These are phyloP conservation scores for Penicillium silybi DNA, from an alignment of 495 filamentous ascomycete genomes.

Conservation along the genomic window DNA sequence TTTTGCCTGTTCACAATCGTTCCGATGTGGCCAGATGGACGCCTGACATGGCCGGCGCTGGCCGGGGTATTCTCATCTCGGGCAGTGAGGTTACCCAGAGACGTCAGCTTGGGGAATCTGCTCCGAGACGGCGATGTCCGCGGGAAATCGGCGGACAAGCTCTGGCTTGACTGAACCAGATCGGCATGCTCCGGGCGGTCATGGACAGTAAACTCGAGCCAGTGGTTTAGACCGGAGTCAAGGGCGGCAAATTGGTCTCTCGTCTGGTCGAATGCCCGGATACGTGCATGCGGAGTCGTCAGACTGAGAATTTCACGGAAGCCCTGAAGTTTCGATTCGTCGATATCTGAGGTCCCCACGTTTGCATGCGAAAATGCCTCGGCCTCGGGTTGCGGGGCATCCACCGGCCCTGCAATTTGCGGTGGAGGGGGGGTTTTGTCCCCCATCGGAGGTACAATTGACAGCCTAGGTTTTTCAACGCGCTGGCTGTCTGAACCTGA, in stretches of 20 bases:
- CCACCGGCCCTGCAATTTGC: constrained; percentile 13
- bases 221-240: constrained; percentile 70
- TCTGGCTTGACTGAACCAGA: constrained; percentile 35
- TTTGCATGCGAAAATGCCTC: neutral
- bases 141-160: constrained; percentile 24
- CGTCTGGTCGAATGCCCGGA: constrained; percentile 64
- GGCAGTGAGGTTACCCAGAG: constrained; percentile 30
- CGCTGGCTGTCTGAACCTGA: constrained; percentile 5
- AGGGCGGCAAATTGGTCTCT: constrained; percentile 64
- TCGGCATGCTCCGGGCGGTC: constrained; percentile 51
- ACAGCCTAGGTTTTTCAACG: constrained; percentile 21
- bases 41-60: constrained; percentile 30
- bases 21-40: constrained; percentile 35
- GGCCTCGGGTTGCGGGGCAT: neutral
- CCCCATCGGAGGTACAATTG: constrained; percentile 21
- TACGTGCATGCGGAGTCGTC: constrained; percentile 56
- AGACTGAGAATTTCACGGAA: constrained; percentile 73
- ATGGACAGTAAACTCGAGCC: constrained; percentile 54
- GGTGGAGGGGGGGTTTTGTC: constrained; percentile 15
- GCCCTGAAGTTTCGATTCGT: constrained; percentile 43
- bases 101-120: constrained; percentile 45
- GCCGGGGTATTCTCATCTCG: constrained; percentile 44
- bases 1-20: constrained; percentile 40
- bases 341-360: constrained; percentile 9
- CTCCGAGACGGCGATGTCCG: constrained; percentile 34